Evolutionary conservation across 2,329 filamentous ascomycete species (phyloP).

Genomic region (Penicillium expansum): DNA sequence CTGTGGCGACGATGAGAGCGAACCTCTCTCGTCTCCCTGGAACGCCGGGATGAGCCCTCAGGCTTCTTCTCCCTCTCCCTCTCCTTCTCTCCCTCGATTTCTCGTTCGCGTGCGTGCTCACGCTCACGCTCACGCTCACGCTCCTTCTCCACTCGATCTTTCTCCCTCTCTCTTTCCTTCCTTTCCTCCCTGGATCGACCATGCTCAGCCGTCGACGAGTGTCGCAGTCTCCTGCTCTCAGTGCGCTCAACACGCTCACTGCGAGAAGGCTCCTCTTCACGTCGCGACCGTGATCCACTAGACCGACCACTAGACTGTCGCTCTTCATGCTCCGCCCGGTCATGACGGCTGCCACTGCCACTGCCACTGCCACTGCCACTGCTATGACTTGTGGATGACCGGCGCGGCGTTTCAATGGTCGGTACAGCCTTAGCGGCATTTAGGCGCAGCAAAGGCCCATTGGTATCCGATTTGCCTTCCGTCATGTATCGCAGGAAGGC

Average conservation of each 20-base stretch:
- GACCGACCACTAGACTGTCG: slow-evolving; percentile 25
- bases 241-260: neutral
- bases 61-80: slow-evolving; percentile 5
- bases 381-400: slow-evolving; percentile 33
- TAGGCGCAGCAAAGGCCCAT: slow-evolving; percentile 39
- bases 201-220: slow-evolving; percentile 20
- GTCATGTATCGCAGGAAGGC: slow-evolving; percentile 39
- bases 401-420: slow-evolving; percentile 31
- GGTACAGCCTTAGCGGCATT: slow-evolving; percentile 35
- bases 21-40: slow-evolving; percentile 19
- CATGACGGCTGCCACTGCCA: slow-evolving; percentile 24
- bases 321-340: slow-evolving; percentile 23
- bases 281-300: slow-evolving; percentile 27
- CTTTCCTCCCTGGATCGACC: slow-evolving; percentile 20
- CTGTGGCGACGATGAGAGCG: slow-evolving; percentile 26
- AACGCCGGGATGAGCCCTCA: slow-evolving; percentile 25
- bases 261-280: slow-evolving; percentile 23
- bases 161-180: slow-evolving; percentile 19
- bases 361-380: slow-evolving; percentile 22
- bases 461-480: slow-evolving; percentile 42
- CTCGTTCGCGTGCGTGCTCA: slow-evolving; percentile 14
- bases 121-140: slow-evolving; percentile 3
- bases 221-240: slow-evolving; percentile 20
- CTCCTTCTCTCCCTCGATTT: slow-evolving; percentile 14
- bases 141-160: slow-evolving; percentile 3